These are phyloP conservation scores for Toxicodendron radicans DNA, from an alignment of 345 rosid genomes.

Conservation along the genomic window DNA sequence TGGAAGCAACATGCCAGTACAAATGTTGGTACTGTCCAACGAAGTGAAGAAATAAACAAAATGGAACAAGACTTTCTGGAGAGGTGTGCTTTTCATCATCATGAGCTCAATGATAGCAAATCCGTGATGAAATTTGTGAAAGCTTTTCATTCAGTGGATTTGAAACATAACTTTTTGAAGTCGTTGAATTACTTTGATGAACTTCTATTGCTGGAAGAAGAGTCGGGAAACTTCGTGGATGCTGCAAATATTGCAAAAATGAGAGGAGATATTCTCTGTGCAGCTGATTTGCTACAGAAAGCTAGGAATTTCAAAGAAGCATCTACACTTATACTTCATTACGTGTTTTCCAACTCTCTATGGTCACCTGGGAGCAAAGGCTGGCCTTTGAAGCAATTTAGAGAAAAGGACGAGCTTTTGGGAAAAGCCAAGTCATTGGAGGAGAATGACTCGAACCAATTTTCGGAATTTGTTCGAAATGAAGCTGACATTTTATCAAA, in stretches of 20 bases:
- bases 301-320: constrained; percentile 37
- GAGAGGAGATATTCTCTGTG: constrained; percentile 37
- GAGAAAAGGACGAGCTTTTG: constrained; percentile 31
- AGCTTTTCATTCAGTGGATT: constrained; percentile 28
- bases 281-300: constrained; percentile 39
- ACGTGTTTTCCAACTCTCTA: constrained; percentile 39
- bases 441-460: constrained; percentile 20
- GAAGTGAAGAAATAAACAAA: constrained; percentile 21
- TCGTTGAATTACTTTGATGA: constrained; percentile 36
- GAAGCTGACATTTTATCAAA: constrained; percentile 34
- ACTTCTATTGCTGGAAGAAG: constrained; percentile 38
- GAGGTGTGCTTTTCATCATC: constrained; percentile 39
- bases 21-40: constrained; percentile 3
- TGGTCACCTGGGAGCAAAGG: constrained; percentile 44
- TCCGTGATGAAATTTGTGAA: constrained; percentile 39
- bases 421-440: constrained; percentile 40
- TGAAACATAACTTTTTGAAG: constrained; percentile 31
- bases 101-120: constrained; percentile 24
- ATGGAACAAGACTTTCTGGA: constrained; percentile 39
- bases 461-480: constrained; percentile 26
- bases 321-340: constrained; percentile 29
- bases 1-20: constrained; percentile 31
- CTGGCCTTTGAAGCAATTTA: constrained; percentile 50
- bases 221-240: constrained; percentile 36
- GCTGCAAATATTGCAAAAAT: constrained; percentile 38